These are phyloP conservation scores for Didymellaceae sp. DNA, from an alignment of 2,329 filamentous ascomycete species.

Conservation along the genomic window DNA sequence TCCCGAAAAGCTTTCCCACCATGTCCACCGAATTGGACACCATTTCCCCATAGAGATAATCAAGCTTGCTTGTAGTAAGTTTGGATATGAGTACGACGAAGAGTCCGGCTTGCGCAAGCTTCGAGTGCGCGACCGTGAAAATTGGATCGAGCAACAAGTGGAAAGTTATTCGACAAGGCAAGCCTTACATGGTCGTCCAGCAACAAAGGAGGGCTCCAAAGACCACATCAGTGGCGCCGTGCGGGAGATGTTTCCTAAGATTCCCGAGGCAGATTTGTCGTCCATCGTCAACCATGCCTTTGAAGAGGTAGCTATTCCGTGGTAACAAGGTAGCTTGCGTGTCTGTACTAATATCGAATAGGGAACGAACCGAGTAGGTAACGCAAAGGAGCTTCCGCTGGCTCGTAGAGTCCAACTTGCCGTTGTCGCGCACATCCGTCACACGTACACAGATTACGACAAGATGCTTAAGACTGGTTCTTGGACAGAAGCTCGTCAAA, in stretches of 20 bases:
- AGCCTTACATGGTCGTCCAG: constrained; percentile 33
- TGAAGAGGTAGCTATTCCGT: constrained; percentile 55
- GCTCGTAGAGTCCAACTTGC: constrained; percentile 66
- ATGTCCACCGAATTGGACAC: constrained; percentile 67
- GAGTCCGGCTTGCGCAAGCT: constrained; percentile 30
- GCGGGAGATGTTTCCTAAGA: constrained; percentile 68
- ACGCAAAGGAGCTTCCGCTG: constrained; percentile 60
- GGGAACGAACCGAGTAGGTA: constrained; percentile 65
- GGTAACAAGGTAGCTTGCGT: not conserved
- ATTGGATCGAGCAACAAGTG: constrained; percentile 45
- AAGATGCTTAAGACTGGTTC: constrained; percentile 59
- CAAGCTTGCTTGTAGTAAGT: constrained; percentile 60
- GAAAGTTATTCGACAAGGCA: constrained; percentile 42
- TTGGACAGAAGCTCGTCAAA: constrained; percentile 61
- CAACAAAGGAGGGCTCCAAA: constrained; percentile 54
- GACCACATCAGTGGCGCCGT: constrained; percentile 65
- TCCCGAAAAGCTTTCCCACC: constrained; percentile 62
- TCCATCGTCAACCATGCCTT: constrained; percentile 67
- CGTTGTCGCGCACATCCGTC: constrained; percentile 67
- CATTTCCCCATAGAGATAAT: constrained; percentile 68
- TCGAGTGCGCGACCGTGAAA: constrained; percentile 28
- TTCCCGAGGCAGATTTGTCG: constrained; percentile 63
- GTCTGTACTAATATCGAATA: constrained; percentile 39
- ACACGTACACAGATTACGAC: constrained; percentile 69
- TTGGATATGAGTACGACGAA: constrained; percentile 46